Base-by-base conservation (phyloP, 257 asterid genomes). In the Thymus mandschuricus region DNA sequence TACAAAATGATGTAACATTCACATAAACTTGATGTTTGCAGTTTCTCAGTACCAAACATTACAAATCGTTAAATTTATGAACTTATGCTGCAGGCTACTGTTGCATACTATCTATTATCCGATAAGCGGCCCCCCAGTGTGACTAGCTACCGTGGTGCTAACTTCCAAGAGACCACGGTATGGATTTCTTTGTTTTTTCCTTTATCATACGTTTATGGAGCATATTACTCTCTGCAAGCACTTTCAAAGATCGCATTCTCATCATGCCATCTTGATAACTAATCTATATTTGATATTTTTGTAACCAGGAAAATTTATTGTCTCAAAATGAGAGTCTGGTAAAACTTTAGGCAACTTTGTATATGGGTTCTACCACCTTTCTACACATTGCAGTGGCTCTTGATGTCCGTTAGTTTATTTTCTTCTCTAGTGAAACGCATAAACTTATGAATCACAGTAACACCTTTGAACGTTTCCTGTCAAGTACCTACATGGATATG, bases 111-210 rank as follows among this genome's bases (percentile, higher is more conserved):
- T 84, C 78, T 94, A 79, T 79, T 91, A 77, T 75, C 85, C 41
- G 98, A 91, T 80, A 91, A 84, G 79, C 88, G 83, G 30, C 84
- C 90, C 80, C 85, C 86, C 51, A 79, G 79, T 69, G 79, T 90
- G 60, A 83, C 86, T 65, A 96, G 95, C 73, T 92, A 92, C 81
- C 86, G 87, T 52, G 90, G 93, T 73, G 95, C 84, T 66, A 94
- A 88, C 74, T 83, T 88, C 75, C 85, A 80, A 79, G 98, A 92
- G 78, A 71, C 98, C 28, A 60, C 81, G 95, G 98, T 88, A 86
- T 28, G 74, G 54, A 45, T 51, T 49, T 38, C 15, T 21, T 21
- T 21, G 21, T 41, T 44, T 44, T 34, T 11, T 6, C 68, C 30
- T 8, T 21, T 48, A 51, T 27, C 28, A 52, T 57, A 35, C 35